These are phyloP conservation scores for Fraxinus quadrangulata DNA, from an alignment of 257 asterid species.

Conservation along the genomic window DNA sequence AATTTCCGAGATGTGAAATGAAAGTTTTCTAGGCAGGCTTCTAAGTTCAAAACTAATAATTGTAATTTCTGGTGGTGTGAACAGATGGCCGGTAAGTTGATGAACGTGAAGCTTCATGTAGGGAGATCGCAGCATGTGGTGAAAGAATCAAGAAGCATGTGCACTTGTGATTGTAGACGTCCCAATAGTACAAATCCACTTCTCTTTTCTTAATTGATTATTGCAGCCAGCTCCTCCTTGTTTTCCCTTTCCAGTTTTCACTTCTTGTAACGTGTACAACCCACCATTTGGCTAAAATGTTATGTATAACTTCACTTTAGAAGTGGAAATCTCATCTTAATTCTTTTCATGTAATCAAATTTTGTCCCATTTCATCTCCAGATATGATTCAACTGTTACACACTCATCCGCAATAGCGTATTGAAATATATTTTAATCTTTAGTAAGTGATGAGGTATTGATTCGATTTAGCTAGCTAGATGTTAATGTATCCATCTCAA, in stretches of 20 bases:
- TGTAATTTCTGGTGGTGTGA: constrained; percentile 23
- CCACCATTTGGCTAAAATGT: neutral
- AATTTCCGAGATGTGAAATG: neutral
- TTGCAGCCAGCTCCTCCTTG: neutral
- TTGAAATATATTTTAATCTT: neutral
- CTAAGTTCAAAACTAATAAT: constrained; percentile 2
- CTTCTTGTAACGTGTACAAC: neutral
- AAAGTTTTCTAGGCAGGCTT: constrained; percentile 4
- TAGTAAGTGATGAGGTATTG: too few species aligned
- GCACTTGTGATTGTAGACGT: constrained; percentile 78
- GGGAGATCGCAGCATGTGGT: constrained; percentile 88
- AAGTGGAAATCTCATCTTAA: neutral
- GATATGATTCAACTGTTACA: neutral
- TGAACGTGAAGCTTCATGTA: constrained; percentile 76
- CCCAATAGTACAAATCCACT: constrained; percentile 59
- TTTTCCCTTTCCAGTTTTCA: neutral
- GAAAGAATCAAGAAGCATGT: constrained; percentile 73
- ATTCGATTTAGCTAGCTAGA: too few species aligned
- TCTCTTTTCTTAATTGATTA: constrained; percentile 41
- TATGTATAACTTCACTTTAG: neutral
- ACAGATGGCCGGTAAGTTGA: constrained; percentile 90
- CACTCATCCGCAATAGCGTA: neutral
- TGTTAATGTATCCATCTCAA: too few species aligned
- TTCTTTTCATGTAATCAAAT: neutral
- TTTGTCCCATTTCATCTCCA: neutral